Base-by-base conservation (phyloP, 306 rosid genomes). In the Gillenia trifoliata region DNA sequence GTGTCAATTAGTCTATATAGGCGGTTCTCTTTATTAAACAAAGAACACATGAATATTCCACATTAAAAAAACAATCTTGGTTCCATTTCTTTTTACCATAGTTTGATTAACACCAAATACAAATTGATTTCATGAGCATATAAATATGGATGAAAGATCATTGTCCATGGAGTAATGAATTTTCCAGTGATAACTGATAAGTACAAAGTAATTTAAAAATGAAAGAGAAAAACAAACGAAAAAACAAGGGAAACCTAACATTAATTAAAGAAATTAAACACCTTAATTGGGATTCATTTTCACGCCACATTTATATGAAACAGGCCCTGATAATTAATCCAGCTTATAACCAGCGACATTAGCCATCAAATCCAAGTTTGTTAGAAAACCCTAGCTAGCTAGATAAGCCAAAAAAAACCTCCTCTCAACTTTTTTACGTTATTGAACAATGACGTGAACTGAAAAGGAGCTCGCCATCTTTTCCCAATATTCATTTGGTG, bases 311-410 rank as follows among this genome's bases (percentile, higher is more conserved):
- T 55, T 55, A n/a, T 55, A 19, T 55, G 26, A 22, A n/a, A 55
- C 15, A 1, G 2, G 15, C 9, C 8, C 11, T 55, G 61, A 55
- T 25, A 25, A 59, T 25, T 8, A 11, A 59, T 55, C 25, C 61
- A 22, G 11, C 20, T 47, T 15, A 10, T 22, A 22, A n/a, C 11
- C 12, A 55, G 15, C 26, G 25, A 26, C 34, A 59, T 23, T 59
- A 59, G 34, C 64, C 64, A 59, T 59, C 64, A 25, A 59, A 26
- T 59, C 64, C 34, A 59, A 59, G 64, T 59, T 59, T 59, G 64
- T 59, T 59, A 59, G 64, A 25, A 4, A 59, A 55, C 61, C 61
- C 61, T 22, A 55, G 11, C 11, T 36, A 11, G 16, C 61, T 26
- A 62, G 12, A 20, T 8, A 17, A 62, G 22, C 66, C 64, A 12